phyloP scores from a whole-genome alignment of 495 filamentous ascomycete genomes.

The Podospora anserina region DNA sequence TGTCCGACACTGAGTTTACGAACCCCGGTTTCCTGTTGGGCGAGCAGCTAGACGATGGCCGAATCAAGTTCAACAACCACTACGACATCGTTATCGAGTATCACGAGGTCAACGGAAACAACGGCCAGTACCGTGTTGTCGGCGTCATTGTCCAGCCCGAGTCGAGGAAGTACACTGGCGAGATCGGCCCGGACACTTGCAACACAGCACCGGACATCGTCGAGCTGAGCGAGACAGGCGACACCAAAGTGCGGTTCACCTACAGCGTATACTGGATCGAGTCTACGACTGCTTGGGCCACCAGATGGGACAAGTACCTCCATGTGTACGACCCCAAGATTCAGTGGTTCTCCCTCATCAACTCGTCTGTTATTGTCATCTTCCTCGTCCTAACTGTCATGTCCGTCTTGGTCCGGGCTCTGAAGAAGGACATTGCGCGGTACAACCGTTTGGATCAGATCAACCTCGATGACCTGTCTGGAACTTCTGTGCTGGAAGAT shows the following conservation, averaged over 20 bases:
- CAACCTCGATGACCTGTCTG: constrained; percentile 77
- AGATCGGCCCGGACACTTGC: constrained; percentile 59
- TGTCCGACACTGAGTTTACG: constrained; percentile 72
- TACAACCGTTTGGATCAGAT: constrained; percentile 91
- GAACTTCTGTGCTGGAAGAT: constrained; percentile 75
- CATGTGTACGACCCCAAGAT: constrained; percentile 95
- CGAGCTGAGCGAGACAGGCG: constrained; percentile 57
- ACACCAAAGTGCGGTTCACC: constrained; percentile 76
- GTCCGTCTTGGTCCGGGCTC: constrained; percentile 79
- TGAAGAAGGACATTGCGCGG: constrained; percentile 90
- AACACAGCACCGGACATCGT: constrained; percentile 51
- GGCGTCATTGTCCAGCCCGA: constrained; percentile 82
- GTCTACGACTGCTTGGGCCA: constrained; percentile 84
- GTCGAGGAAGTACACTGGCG: constrained; percentile 61
- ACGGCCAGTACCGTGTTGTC: constrained; percentile 75
- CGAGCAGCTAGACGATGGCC: constrained; percentile 40
- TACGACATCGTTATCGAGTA: constrained; percentile 94
- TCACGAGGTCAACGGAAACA: constrained; percentile 61
- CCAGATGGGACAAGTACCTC: constrained; percentile 95
- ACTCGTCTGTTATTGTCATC: constrained; percentile 87
- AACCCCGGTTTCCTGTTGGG: constrained; percentile 86
- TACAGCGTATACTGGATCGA: constrained; percentile 85
- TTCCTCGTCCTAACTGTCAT: constrained; percentile 88
- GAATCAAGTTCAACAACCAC: constrained; percentile 78
- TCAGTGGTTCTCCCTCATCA: constrained; percentile 96